Evolutionary conservation across 2,329 filamentous ascomycete species (phyloP).

Genomic region (Phialophora tarda): DNA sequence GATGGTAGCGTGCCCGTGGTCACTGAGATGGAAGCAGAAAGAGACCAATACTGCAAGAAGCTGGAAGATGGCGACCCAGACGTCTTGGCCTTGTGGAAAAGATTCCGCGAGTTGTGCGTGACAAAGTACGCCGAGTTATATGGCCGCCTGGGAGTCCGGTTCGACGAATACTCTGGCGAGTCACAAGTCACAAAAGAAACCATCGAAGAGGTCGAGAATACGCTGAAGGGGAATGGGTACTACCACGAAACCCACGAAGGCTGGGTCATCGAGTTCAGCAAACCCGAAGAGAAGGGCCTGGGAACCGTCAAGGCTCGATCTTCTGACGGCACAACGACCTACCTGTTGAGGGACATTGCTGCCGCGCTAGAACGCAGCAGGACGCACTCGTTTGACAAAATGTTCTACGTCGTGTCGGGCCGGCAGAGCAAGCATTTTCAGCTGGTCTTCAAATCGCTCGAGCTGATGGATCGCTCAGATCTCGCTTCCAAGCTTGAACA

Average conservation of each 20-base stretch:
- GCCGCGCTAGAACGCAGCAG: constrained; percentile 71
- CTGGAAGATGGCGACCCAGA: constrained; percentile 70
- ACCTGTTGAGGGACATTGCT: constrained; percentile 78
- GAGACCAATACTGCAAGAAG: constrained; percentile 65
- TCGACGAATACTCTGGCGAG: constrained; percentile 72
- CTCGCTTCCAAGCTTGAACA: constrained; percentile 72
- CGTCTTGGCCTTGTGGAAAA: constrained; percentile 67
- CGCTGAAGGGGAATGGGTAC: constrained; percentile 68
- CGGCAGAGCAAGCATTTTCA: constrained; percentile 75
- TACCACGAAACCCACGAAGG: constrained; percentile 73
- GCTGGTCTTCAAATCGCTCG: constrained; percentile 78
- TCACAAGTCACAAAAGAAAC: constrained; percentile 71
- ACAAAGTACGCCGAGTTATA: constrained; percentile 71
- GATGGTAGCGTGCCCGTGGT: constrained; percentile 48
- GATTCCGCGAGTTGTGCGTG: constrained; percentile 71
- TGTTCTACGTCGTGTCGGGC: constrained; percentile 78
- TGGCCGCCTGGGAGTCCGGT: constrained; percentile 71
- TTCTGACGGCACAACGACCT: constrained; percentile 75
- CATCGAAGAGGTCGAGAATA: constrained; percentile 68
- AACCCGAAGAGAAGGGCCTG: constrained; percentile 70
- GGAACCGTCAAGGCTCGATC: constrained; percentile 74
- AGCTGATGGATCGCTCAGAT: constrained; percentile 72
- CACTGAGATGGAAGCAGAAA: constrained; percentile 54
- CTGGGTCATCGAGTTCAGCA: constrained; percentile 72
- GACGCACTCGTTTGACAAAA: constrained; percentile 71